A percentile compares a stretch with the other conserved stretches of the same genome.
These are phyloP conservation scores for Hirsutella rhossiliensis DNA, from an alignment of 2,329 filamentous ascomycete species.

Conservation along the genomic window DNA sequence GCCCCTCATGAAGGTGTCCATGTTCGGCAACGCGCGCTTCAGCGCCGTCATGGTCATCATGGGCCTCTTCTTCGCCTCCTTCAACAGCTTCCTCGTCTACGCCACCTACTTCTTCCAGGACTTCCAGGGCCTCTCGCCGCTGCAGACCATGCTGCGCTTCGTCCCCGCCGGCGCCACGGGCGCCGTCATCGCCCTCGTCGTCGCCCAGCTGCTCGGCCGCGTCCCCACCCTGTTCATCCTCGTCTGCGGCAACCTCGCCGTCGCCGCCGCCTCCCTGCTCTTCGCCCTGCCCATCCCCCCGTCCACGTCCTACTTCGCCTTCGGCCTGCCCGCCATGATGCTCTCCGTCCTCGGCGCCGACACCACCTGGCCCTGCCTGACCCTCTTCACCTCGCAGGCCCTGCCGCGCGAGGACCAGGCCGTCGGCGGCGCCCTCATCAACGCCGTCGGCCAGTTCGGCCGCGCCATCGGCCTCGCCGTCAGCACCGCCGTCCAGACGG, in stretches of 20 bases:
- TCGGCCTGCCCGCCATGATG: slow-evolving; percentile 53
- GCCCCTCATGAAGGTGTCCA: slow-evolving; percentile 54
- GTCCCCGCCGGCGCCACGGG: slow-evolving; percentile 53
- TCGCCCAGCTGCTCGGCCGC: slow-evolving; percentile 43
- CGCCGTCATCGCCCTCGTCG: slow-evolving; percentile 41
- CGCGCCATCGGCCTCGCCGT: slow-evolving; percentile 54
- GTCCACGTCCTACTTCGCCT: slow-evolving; percentile 53
- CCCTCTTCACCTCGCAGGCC: slow-evolving; percentile 51
- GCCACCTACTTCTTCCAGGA: slow-evolving; percentile 62
- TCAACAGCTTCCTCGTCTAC: slow-evolving; percentile 57
- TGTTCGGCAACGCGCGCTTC: slow-evolving; percentile 49
- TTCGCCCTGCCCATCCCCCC: slow-evolving; percentile 52
- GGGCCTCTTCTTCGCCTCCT: slow-evolving; percentile 52
- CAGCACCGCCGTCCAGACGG: slow-evolving; percentile 51
- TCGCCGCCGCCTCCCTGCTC: slow-evolving; percentile 44
- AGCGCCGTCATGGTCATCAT: slow-evolving; percentile 53
- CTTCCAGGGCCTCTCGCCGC: slow-evolving; percentile 45
- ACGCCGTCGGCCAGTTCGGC: slow-evolving; percentile 53
- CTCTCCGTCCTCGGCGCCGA: slow-evolving; percentile 55
- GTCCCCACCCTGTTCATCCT: slow-evolving; percentile 47
- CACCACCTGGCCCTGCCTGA: slow-evolving; percentile 52
- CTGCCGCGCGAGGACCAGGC: slow-evolving; percentile 54
- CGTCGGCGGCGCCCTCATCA: slow-evolving; percentile 55
- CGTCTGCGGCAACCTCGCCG: slow-evolving; percentile 41
- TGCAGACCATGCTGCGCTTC: slow-evolving; percentile 59